Percentiles rank a stretch among this genome's conserved stretches.
Conservation (phyloP, 352 stramenopile genomes). For the Phytophthora rubi region DNA sequence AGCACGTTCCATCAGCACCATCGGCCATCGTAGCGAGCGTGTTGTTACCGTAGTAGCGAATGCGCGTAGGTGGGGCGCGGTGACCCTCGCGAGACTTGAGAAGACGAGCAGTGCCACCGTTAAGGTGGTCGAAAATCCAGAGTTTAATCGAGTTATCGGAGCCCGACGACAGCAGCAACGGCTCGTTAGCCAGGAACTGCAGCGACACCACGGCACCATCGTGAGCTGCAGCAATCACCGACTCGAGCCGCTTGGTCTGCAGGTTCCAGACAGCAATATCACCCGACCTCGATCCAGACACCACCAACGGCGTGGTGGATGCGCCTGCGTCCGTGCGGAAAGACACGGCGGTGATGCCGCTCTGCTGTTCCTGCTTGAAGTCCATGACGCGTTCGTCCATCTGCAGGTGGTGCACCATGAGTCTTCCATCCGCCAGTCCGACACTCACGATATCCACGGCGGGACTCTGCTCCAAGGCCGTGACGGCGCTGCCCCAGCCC, state of each 20-base stretch:
- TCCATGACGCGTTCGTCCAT: constrained; percentile 84
- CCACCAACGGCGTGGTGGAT: constrained; percentile 58
- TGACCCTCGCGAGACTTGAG: constrained; percentile 91
- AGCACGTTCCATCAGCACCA: constrained; percentile 84
- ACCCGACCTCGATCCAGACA: constrained; percentile 74
- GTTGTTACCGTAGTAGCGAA: constrained; percentile 93
- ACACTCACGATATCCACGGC: constrained; percentile 91
- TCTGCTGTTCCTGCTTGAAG: constrained; percentile 80
- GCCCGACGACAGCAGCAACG: constrained; percentile 86
- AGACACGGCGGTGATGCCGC: constrained; percentile 82
- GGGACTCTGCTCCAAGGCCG: constrained; percentile 84
- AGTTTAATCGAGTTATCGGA: constrained; percentile 93
- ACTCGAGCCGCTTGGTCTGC: constrained; percentile 86
- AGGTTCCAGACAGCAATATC: constrained; percentile 93
- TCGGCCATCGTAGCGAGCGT: constrained; percentile 86
- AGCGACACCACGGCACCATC: constrained; percentile 78
- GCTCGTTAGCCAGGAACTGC: constrained; percentile 89
- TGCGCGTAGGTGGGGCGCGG: constrained; percentile 79
- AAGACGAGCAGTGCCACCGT: constrained; percentile 79
- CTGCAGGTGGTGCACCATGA: constrained; percentile 90
- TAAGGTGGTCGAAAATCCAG: constrained; percentile 94
- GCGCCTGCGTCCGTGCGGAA: constrained; percentile 89
- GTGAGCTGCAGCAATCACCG: constrained; percentile 78
- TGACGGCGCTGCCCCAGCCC: constrained; percentile 71
- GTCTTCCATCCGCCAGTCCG: constrained; percentile 77